Evolutionary conservation across 345 rosid genomes (phyloP).

Genomic region (Hibiscus syriacus): DNA sequence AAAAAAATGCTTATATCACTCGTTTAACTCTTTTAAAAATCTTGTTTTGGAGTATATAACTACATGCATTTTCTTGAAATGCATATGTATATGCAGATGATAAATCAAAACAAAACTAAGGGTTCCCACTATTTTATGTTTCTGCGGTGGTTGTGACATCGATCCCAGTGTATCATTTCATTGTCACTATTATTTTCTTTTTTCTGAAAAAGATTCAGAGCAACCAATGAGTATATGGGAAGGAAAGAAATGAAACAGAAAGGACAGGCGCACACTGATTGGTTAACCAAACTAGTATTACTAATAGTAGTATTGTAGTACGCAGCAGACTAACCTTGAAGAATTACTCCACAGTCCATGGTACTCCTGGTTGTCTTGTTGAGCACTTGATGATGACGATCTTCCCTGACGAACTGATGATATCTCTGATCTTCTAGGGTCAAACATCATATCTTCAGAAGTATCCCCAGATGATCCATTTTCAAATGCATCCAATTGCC

Average conservation of each 20-base stretch:
- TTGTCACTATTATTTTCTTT: background rate
- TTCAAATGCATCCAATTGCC: constrained; percentile 61
- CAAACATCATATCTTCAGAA: constrained; percentile 81
- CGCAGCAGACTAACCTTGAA: constrained; percentile 31
- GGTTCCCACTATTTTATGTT: background rate
- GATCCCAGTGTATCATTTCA: constrained; percentile 1
- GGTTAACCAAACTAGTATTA: background rate
- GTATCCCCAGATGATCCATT: constrained; percentile 83
- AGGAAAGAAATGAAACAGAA: constrained; percentile 7
- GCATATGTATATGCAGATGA: background rate
- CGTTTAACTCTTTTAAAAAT: background rate
- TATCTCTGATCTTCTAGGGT: constrained; percentile 43
- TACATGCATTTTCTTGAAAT: background rate
- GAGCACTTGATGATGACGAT: constrained; percentile 16
- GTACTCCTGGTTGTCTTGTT: constrained; percentile 40
- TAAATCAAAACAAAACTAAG: constrained; percentile 3
- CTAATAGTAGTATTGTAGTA: background rate
- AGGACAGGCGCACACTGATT: background rate
- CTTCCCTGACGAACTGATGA: constrained; percentile 39
- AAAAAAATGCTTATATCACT: background rate
- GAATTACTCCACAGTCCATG: constrained; percentile 71
- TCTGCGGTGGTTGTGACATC: background rate
- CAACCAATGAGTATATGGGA: constrained; percentile 1
- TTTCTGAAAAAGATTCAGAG: background rate
- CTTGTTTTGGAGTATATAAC: background rate